These are phyloP conservation scores for Suillus spraguei DNA, from an alignment of 768 basidiomycete species.

Conservation along the genomic window DNA sequence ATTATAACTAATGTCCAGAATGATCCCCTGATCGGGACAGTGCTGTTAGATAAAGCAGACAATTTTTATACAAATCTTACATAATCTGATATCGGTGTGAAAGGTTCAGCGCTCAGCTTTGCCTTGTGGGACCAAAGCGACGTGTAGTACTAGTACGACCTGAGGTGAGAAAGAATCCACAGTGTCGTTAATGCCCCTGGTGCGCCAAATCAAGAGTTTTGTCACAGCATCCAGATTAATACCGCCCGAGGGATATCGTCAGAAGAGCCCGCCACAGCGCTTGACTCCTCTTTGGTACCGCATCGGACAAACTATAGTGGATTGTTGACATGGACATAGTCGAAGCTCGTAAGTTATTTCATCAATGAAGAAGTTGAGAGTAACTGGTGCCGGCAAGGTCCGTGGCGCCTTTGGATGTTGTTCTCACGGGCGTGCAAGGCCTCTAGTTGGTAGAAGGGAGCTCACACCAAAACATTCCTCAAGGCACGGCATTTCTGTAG, in stretches of 20 bases:
- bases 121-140: background rate
- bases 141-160: background rate
- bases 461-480: conserved; percentile 12
- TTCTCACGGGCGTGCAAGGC: conserved; percentile 12
- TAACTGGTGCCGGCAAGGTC: conserved; percentile 4
- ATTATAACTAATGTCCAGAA: background rate
- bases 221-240: background rate
- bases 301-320: background rate
- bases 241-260: background rate
- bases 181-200: conserved; percentile 1
- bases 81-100: background rate
- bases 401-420: conserved; percentile 12
- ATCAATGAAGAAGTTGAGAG: background rate
- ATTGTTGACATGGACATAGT: background rate
- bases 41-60: no score
- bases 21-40: background rate
- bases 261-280: background rate
- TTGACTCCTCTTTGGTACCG: background rate
- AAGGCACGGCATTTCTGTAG: conserved; percentile 11
- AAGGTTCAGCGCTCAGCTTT: background rate
- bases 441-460: background rate
- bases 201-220: background rate
- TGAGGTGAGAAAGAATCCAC: background rate
- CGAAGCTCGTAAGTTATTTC: background rate
- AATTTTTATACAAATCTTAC: background rate